Conservation (phyloP, 352 stramenopile species). For the Globisporangium ultimum region DNA sequence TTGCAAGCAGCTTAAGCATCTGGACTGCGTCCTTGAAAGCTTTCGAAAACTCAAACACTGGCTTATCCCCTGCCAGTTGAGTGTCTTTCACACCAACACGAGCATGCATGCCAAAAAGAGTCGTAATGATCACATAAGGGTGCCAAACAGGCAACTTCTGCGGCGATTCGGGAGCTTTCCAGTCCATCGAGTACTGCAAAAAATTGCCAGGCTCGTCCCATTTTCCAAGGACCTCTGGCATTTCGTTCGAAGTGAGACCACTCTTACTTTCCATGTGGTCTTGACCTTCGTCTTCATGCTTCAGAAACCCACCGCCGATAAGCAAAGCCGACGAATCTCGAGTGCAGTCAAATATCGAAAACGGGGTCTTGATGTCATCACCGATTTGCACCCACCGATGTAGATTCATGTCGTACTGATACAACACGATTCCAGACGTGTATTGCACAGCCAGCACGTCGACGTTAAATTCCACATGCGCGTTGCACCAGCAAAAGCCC, state of each 20-base stretch:
- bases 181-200: constrained; percentile 71
- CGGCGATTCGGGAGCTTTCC: constrained; percentile 61
- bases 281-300: constrained; percentile 8
- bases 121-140: constrained; percentile 80
- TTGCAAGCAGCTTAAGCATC: constrained; percentile 77
- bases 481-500: constrained; percentile 77
- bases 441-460: constrained; percentile 77
- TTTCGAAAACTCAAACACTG: constrained; percentile 61
- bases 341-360: constrained; percentile 77
- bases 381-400: constrained; percentile 61
- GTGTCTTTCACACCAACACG: constrained; percentile 79
- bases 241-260: constrained; percentile 53
- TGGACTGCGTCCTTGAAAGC: constrained; percentile 79
- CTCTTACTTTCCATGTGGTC: constrained; percentile 16
- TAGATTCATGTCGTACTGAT: constrained; percentile 68
- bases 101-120: constrained; percentile 81
- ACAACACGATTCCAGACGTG: constrained; percentile 62
- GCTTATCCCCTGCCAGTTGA: constrained; percentile 55
- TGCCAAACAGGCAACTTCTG: constrained; percentile 85
- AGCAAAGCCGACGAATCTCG: constrained; percentile 77
- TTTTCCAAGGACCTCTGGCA: constrained; percentile 72
- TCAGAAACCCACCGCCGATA: constrained; percentile 45
- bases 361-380: constrained; percentile 47
- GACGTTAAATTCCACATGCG: constrained; percentile 83
- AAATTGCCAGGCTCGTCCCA: constrained; percentile 77